phyloP scores from a whole-genome alignment of 2,329 filamentous ascomycete genomes.

The Talaromyces albobiverticillius region DNA sequence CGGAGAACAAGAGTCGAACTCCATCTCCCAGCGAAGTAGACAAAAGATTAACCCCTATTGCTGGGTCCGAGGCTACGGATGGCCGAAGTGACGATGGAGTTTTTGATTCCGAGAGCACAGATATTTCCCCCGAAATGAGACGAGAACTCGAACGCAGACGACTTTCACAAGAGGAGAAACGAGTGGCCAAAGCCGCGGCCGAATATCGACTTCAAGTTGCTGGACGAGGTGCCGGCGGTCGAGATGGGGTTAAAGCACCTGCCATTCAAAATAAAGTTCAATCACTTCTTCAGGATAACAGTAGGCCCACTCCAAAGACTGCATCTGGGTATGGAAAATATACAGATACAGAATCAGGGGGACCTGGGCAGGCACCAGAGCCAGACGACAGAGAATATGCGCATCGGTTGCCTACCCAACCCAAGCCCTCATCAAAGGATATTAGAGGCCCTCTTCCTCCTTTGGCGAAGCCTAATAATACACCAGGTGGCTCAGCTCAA shows the following conservation, averaged over 20 bases:
- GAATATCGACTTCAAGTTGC: constrained; percentile 79
- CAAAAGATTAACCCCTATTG: constrained; percentile 63
- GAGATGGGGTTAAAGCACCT: constrained; percentile 63
- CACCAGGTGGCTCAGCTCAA: neutral
- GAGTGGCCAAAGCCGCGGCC: constrained; percentile 82
- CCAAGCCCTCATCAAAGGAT: constrained; percentile 18
- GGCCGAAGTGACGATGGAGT: constrained; percentile 67
- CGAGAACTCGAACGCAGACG: constrained; percentile 82
- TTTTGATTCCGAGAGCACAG: constrained; percentile 63
- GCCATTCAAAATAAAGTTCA: constrained; percentile 91
- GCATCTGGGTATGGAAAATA: constrained; percentile 89
- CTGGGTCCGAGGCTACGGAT: constrained; percentile 71
- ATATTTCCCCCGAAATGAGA: constrained; percentile 80
- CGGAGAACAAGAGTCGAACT: constrained; percentile 30
- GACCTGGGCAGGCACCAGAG: constrained; percentile 39
- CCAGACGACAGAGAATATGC: constrained; percentile 14
- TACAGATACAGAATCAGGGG: constrained; percentile 54
- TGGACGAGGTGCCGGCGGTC: constrained; percentile 50
- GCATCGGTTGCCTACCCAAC: constrained; percentile 21
- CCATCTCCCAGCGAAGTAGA: constrained; percentile 45
- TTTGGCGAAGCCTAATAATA: neutral
- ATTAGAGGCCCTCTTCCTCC: constrained; percentile 19
- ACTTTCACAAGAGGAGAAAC: constrained; percentile 81
- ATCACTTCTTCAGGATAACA: constrained; percentile 73
- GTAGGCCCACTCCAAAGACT: constrained; percentile 63